phyloP scores from a whole-genome alignment of 176 grass and related monocot species.

The Themeda triandra region DNA sequence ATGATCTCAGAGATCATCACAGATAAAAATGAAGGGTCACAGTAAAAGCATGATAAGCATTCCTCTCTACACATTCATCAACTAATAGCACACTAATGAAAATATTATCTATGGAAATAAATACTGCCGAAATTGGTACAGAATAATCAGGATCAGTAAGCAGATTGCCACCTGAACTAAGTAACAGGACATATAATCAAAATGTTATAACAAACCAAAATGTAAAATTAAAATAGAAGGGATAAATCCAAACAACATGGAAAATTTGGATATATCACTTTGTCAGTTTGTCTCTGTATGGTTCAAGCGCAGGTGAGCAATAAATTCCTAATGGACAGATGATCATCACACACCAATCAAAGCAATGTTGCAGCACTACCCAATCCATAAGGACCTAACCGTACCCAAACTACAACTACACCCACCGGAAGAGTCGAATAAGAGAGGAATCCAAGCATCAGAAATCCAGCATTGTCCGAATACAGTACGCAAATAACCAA shows the following conservation, averaged over 20 bases:
- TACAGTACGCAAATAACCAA: not conserved
- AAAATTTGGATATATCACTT: no score
- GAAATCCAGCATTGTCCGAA: not conserved
- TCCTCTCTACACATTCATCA: not conserved
- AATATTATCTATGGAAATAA: no score
- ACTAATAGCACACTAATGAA: no score
- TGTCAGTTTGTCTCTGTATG: no score
- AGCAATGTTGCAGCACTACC: not conserved
- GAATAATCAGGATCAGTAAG: no score
- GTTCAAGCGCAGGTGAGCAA: not conserved
- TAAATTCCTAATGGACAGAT: no score
- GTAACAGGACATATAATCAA: no score
- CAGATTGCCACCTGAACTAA: no score
- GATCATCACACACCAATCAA: not conserved
- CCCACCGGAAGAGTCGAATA: not conserved
- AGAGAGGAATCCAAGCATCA: not conserved
- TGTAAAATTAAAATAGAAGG: no score
- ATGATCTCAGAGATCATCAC: not conserved
- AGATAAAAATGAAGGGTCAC: not conserved
- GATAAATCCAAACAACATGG: no score
- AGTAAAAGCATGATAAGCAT: constrained; percentile 7
- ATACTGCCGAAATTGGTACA: no score
- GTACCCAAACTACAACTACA: not conserved
- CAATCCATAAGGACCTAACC: not conserved
- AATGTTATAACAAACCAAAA: no score